A percentile compares a stretch with the other conserved stretches of the same genome.
phyloP scores from a whole-genome alignment of 805 yeast genomes.

The Barnettozyma pratensis region DNA sequence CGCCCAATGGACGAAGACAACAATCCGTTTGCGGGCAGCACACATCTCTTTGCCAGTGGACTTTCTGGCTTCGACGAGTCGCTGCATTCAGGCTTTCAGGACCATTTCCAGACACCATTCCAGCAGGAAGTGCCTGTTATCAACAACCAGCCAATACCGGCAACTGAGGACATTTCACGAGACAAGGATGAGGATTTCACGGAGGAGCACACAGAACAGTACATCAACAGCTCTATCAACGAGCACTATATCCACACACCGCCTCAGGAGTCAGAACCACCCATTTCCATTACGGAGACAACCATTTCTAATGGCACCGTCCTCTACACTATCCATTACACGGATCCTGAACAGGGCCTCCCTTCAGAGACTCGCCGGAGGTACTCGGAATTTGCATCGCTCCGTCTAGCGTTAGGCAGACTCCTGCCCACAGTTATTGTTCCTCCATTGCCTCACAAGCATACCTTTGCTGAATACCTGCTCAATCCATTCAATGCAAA shows the following conservation, averaged over 20 bases:
- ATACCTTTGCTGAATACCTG: constrained; percentile 47
- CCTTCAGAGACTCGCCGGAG: constrained; percentile 59
- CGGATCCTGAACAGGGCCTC: constrained; percentile 16
- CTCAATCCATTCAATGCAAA: constrained; percentile 39
- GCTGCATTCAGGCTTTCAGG: not conserved
- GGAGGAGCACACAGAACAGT: too few relatives aligned
- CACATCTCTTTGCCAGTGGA: constrained; percentile 24
- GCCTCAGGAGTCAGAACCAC: not conserved
- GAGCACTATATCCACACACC: not conserved
- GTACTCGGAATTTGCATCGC: constrained; percentile 86
- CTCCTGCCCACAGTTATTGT: constrained; percentile 77
- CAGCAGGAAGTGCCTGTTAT: not conserved
- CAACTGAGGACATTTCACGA: not conserved
- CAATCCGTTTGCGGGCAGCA: constrained; percentile 29
- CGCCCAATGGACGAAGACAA: constrained; percentile 25
- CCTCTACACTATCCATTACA: constrained; percentile 68
- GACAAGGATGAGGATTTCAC: not conserved
- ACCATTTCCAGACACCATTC: not conserved
- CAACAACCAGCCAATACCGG: too few relatives aligned
- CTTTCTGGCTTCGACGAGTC: constrained; percentile 3
- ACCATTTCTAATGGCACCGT: constrained; percentile 58
- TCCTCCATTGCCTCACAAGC: constrained; percentile 94
- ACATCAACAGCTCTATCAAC: too few relatives aligned
- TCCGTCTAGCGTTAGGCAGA: constrained; percentile 62
- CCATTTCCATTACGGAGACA: constrained; percentile 53